phyloP scores from a whole-genome alignment of 1,284 basidiomycete genomes.

The Leccinum laetum region DNA sequence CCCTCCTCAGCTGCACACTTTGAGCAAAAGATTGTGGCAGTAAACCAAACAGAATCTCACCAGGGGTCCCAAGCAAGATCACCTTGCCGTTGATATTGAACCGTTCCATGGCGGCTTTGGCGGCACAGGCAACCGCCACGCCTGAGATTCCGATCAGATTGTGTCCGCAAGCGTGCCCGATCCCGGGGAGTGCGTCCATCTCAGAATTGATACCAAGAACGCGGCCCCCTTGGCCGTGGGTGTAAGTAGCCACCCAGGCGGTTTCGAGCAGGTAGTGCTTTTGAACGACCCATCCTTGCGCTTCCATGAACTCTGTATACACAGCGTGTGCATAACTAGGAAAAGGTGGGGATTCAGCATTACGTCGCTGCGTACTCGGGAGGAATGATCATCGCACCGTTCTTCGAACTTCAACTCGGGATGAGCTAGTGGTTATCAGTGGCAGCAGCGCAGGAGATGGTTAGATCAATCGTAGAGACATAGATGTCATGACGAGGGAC shows the following conservation, averaged over 20 bases:
- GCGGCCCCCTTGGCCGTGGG: constrained; percentile 52
- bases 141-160: constrained; percentile 79
- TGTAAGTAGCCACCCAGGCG: constrained; percentile 71
- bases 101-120: constrained; percentile 54
- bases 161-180: constrained; percentile 81
- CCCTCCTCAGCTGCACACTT: constrained; percentile 65
- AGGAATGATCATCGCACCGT: constrained; percentile 37
- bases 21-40: not conserved
- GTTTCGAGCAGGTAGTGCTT: constrained; percentile 62
- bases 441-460: not conserved
- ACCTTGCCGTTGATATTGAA: constrained; percentile 65
- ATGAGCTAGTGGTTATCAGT: constrained; percentile 42
- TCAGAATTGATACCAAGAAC: constrained; percentile 77
- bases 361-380: not conserved
- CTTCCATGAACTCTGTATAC: constrained; percentile 57
- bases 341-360: constrained; percentile 5
- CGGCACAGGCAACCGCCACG: constrained; percentile 64
- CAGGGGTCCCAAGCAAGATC: constrained; percentile 76
- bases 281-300: constrained; percentile 60
- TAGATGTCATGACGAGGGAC: not conserved
- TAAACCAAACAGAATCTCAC: constrained; percentile 30
- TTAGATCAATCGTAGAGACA: constrained; percentile 8
- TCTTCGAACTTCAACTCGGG: constrained; percentile 63
- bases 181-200: constrained; percentile 64
- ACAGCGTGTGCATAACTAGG: constrained; percentile 53